phyloP scores from a whole-genome alignment of 1,139 yeast genomes.

The Saccharomyces hybrid region DNA sequence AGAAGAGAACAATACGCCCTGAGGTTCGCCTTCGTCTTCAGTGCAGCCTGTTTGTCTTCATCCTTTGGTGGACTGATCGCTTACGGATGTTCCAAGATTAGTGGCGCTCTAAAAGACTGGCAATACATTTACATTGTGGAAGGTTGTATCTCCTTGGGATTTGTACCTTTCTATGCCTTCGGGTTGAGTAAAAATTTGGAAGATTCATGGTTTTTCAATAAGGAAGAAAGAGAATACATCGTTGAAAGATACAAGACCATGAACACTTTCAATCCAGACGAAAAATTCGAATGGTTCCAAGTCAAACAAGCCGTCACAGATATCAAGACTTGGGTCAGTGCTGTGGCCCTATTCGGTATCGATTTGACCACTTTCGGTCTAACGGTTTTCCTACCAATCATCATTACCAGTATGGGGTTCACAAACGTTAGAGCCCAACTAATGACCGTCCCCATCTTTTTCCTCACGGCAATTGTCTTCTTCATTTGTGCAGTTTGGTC shows the following conservation, averaged over 20 bases:
- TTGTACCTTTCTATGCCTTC: slow-evolving; percentile 36
- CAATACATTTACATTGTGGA: slow-evolving; percentile 50
- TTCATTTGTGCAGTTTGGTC: slow-evolving; percentile 36
- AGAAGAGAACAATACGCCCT: slow-evolving; percentile 38
- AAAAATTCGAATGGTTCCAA: slow-evolving; percentile 38
- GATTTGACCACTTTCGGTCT: slow-evolving; percentile 43
- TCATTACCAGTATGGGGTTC: slow-evolving; percentile 41
- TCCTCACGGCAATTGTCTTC: slow-evolving; percentile 37
- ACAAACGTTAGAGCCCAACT: slow-evolving; percentile 40
- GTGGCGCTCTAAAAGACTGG: slow-evolving; percentile 40
- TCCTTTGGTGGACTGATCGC: slow-evolving; percentile 44
- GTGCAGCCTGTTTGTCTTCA: slow-evolving; percentile 40
- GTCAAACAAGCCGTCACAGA: slow-evolving; percentile 37
- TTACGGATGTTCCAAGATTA: slow-evolving; percentile 37
- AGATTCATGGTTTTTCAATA: slow-evolving; percentile 39
- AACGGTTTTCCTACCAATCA: slow-evolving; percentile 43
- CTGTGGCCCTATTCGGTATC: slow-evolving; percentile 41
- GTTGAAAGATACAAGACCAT: slow-evolving; percentile 39
- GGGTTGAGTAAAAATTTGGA: slow-evolving; percentile 26
- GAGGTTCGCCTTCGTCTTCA: slow-evolving; percentile 38
- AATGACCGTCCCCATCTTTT: slow-evolving; percentile 44
- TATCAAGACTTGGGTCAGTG: slow-evolving; percentile 36
- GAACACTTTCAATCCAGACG: slow-evolving; percentile 34
- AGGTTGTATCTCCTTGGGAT: slow-evolving; percentile 46
- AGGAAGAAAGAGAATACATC: slow-evolving; percentile 42